Base-by-base conservation (phyloP, 1,284 basidiomycete genomes). In the Gomphus bonarii region DNA sequence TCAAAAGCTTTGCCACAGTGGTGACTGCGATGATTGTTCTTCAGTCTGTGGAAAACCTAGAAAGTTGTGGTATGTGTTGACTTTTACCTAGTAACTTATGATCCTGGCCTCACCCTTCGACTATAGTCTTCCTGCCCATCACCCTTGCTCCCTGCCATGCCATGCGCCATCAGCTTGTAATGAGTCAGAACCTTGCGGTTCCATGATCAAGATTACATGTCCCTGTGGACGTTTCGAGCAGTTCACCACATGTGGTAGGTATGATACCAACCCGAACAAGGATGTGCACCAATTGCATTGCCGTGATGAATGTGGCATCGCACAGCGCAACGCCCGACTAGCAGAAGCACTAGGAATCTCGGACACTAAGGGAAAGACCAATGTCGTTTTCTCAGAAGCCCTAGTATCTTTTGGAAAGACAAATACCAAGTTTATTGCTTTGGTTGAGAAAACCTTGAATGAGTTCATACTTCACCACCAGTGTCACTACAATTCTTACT, bases 281-380 rank as follows among this genome's bases (percentile, higher is more conserved):
- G 68, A 69, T 14, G 65, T 68, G 25, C 66, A 69, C 36, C 69
- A 72, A 56, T 65, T 69, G n/a, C 72, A 87, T 61, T 97, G 92
- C 64, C 82, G 82, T 36, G 83, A 80, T 52, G 90, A 94, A 58
- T 95, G 93, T 64, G 74, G 74, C 22, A 75, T 91, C 33, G 88
- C 85, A 49, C 89, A 93, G 68, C 80, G 94, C 9, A 95, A 95
- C 64, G 88, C 85, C 0, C 74, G 82, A 33, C 72, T 97, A 8
- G 93, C 94, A 1, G 90, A 93, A 47, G 94, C 93, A 0, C 71
- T 97, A 6, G 91, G 91, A 0, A 93, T 97, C 65, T 81, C 69
- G 52, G 65, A 79, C 28, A 69, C 61, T 61, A 73, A 68, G 58
- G 65, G 54, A 1, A 56, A 59, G 28, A 62, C 58, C 12, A 73